Percentiles rank a stretch among this genome's conserved stretches.
These are phyloP conservation scores for Phytophthora pinifolia DNA, from an alignment of 352 stramenopile species.

Conservation along the genomic window DNA sequence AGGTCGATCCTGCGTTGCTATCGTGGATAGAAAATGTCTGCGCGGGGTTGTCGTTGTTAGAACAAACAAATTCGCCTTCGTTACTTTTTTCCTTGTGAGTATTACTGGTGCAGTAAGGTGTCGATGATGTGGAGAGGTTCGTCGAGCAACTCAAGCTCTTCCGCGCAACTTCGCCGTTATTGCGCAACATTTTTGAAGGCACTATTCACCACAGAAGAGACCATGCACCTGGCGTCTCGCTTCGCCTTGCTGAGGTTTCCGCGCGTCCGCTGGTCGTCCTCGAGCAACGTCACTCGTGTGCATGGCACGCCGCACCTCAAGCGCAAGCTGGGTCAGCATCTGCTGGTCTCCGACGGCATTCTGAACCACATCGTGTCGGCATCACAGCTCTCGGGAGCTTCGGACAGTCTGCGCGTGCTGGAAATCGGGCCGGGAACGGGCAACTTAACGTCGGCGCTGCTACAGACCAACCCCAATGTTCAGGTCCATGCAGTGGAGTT, in stretches of 20 bases:
- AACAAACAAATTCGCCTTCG: too few relatives aligned
- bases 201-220: slow-evolving; percentile 3
- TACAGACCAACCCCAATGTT: slow-evolving; percentile 45
- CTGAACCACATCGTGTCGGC: slow-evolving; percentile 67
- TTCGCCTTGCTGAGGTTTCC: slow-evolving; percentile 1
- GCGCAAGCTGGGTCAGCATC: slow-evolving; percentile 81
- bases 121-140: too few relatives aligned
- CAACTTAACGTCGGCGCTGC: slow-evolving; percentile 82
- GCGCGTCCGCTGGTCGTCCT: slow-evolving; percentile 24
- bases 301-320: slow-evolving; percentile 70
- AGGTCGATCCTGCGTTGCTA: too few relatives aligned
- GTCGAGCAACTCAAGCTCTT: too few relatives aligned
- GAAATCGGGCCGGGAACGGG: slow-evolving; percentile 86
- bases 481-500: slow-evolving; percentile 75
- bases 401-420: slow-evolving; percentile 53
- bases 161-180: too few relatives aligned
- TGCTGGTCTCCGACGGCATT: slow-evolving; percentile 68
- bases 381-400: slow-evolving; percentile 42
- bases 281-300: slow-evolving; percentile 45
- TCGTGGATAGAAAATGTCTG: too few relatives aligned
- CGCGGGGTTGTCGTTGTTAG: too few relatives aligned
- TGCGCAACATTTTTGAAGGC: slow-evolving; percentile 7
- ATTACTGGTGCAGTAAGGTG: too few relatives aligned
- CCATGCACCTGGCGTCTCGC: slow-evolving; percentile 5
- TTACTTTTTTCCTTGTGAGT: too few relatives aligned